A percentile compares a stretch with the other conserved stretches of the same genome.
Conservation (phyloP, 148 eudicot genomes). For the Rhododendron williamsianum region DNA sequence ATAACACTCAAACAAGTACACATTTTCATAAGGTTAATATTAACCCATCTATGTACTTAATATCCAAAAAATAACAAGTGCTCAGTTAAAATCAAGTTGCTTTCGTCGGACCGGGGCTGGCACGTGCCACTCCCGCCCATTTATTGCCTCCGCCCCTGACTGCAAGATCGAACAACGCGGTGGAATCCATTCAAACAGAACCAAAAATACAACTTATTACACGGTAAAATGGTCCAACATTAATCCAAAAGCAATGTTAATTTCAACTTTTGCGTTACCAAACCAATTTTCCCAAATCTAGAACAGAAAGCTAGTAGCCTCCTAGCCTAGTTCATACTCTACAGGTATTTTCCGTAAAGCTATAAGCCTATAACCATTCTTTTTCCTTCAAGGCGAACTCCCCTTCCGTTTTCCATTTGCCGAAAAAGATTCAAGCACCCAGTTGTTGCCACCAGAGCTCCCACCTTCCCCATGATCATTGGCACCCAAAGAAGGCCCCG, state of each 20-base stretch:
- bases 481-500: slow-evolving; percentile 3
- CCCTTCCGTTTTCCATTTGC: slow-evolving; percentile 12
- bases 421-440: slow-evolving; percentile 34
- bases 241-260: not conserved
- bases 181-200: not conserved
- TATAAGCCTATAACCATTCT: not conserved
- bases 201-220: not conserved
- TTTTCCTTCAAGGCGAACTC: slow-evolving; percentile 9
- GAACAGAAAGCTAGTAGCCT: not conserved
- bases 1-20: no score
- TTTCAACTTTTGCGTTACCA: not conserved
- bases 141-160: no score
- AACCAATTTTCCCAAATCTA: not conserved
- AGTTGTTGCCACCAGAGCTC: slow-evolving; percentile 20
- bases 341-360: not conserved
- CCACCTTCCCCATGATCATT: slow-evolving; percentile 26
- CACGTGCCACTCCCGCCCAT: no score
- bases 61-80: no score
- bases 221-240: not conserved
- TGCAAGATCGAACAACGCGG: no score
- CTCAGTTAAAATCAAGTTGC: no score
- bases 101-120: no score
- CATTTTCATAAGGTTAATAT: no score
- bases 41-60: no score
- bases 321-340: not conserved